These are phyloP conservation scores for Paecilomyces fulvus DNA, from an alignment of 2,329 filamentous ascomycete genomes.

Conservation along the genomic window DNA sequence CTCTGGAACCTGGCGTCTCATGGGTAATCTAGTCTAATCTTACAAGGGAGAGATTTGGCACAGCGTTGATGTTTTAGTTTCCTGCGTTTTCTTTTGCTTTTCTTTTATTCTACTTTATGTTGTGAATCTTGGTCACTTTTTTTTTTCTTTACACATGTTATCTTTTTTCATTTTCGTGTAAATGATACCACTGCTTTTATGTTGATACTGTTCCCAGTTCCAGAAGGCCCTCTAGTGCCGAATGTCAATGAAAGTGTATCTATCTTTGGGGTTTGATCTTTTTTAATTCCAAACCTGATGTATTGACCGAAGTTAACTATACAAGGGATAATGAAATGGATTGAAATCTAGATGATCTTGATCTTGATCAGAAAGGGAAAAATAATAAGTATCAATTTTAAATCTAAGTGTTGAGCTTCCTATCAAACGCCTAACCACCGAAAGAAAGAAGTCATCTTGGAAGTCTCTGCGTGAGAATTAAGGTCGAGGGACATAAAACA, in stretches of 20 bases:
- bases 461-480: not conserved
- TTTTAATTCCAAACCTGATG: no score
- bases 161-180: constrained; percentile 1
- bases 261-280: no score
- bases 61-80: constrained; percentile 4
- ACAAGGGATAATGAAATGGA: no score
- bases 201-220: not conserved
- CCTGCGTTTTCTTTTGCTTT: not conserved
- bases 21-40: not conserved
- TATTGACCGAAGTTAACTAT: no score
- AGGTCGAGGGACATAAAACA: not conserved
- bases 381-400: no score
- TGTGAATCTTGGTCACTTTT: not conserved
- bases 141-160: constrained; percentile 3
- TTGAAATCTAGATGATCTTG: no score
- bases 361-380: no score
- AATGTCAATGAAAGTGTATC: no score
- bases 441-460: not conserved
- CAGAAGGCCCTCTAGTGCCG: no score
- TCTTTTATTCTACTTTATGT: constrained; percentile 5
- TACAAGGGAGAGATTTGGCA: not conserved
- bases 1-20: not conserved
- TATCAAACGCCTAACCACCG: not conserved
- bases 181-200: constrained; percentile 25
- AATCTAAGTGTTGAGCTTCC: no score